Evolutionary conservation across 805 yeast species (phyloP), one percentile per base, ranked within the genome.

Genomic region (Saturnispora gosingensis): DNA sequence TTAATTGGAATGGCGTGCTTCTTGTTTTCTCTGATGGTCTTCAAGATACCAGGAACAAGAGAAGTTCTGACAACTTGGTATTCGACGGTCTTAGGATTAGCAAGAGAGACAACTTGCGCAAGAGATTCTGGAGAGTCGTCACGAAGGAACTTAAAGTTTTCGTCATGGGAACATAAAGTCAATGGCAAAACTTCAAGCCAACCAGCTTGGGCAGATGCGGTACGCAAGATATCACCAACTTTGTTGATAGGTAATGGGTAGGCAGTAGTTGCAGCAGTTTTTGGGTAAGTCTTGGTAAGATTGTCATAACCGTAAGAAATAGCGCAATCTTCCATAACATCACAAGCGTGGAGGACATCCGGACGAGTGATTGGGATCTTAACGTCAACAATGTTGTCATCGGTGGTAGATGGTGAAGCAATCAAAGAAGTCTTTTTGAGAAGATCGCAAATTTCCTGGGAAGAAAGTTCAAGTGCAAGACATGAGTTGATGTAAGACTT

Each of bases 41-140:
- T 93, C 66, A 93, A 80, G 53, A 93, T 77, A 59, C 99, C 99
- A 46, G 99, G 97, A 53, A 91, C 74, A 60, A 93, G 76, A 27
- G 95, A 80, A 16, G 99, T 93, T 77, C 99, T 85, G 27, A 93
- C 98, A 55, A 93, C 99, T 75, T 93, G 97, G 70, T 91, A 93
- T 72, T 93, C 99, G 48, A 82, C 69, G 18, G 99, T 93, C 75
- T 93, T 93, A 55, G 99, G 99, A 70, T 93, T 93, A 53, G 87
- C 98, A 61, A 93, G 79, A 62, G 85, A 82, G 51, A 93, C 98
- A 32, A 89, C 98, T 48, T 71, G 72, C n/a, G 81, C 78, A 28
- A 49, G 38, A 20, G 52, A 49, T 28, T 35, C 30, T 60, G 76
- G 77, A 67, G 91, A 97, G 42, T 64, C 65, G 48, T 76, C 74